Evolutionary conservation across 2,329 filamentous ascomycete genomes (phyloP).

Genomic region (Fusarium bulbicola): DNA sequence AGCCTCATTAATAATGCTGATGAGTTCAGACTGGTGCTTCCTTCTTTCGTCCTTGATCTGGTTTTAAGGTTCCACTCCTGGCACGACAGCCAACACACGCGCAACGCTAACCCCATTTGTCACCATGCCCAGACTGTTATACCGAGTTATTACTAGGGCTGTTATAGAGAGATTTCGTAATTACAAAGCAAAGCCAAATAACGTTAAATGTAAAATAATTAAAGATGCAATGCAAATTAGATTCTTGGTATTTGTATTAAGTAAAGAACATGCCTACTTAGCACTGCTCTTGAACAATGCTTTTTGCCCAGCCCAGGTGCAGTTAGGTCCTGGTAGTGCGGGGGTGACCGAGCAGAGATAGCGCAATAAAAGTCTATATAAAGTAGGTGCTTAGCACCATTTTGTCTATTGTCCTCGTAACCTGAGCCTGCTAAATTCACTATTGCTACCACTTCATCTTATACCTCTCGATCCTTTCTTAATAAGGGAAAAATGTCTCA

Average conservation of each 20-base stretch:
- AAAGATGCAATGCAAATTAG: no score
- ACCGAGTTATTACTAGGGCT: background rate
- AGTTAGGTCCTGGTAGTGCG: no score
- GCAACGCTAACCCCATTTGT: background rate
- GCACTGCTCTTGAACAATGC: no score
- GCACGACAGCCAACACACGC: background rate
- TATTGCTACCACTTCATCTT: background rate
- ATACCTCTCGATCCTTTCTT: fast-evolving
- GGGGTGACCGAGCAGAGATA: background rate
- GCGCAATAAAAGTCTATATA: background rate
- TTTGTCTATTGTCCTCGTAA: background rate
- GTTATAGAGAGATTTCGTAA: fast-evolving
- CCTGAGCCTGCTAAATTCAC: background rate
- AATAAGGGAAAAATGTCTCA: background rate
- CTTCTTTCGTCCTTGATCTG: fast-evolving
- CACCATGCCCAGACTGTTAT: background rate
- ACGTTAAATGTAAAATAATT: fast-evolving
- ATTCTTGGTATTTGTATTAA: no score
- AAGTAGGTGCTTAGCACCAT: background rate
- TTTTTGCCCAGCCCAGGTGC: no score
- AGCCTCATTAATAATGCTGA: background rate
- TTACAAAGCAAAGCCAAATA: background rate
- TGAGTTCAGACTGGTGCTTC: no score
- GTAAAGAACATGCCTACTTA: no score
- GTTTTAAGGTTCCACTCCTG: background rate